Percentiles rank a stretch among this genome's conserved stretches.
These are phyloP conservation scores for Ballota nigra DNA, from an alignment of 257 asterid species.

Conservation along the genomic window DNA sequence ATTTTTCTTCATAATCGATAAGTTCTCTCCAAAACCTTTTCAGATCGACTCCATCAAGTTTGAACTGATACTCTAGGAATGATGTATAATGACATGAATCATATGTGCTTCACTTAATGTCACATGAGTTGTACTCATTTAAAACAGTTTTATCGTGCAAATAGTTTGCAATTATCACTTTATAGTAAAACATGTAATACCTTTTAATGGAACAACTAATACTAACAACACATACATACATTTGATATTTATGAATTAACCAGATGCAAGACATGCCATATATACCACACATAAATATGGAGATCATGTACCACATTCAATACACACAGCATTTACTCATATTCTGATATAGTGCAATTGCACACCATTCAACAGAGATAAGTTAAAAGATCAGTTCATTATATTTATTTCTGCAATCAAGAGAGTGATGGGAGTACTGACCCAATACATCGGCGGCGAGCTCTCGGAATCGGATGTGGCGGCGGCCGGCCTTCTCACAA, in stretches of 20 bases:
- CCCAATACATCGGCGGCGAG: slow-evolving; percentile 97
- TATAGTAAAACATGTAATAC: too few species aligned
- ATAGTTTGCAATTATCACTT: background rate
- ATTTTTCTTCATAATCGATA: background rate
- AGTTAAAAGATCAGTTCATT: background rate
- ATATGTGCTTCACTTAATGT: background rate
- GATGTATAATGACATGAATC: background rate
- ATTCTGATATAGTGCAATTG: background rate
- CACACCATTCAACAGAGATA: background rate
- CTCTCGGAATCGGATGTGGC: slow-evolving; percentile 97
- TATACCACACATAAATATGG: background rate
- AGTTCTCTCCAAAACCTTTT: background rate
- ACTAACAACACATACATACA: too few species aligned
- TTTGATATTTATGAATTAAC: too few species aligned
- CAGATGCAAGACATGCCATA: background rate
- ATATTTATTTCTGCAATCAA: background rate
- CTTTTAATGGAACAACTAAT: too few species aligned
- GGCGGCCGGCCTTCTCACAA: slow-evolving; percentile 93
- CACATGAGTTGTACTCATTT: background rate
- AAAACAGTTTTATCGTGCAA: background rate
- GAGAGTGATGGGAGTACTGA: slow-evolving; percentile 5
- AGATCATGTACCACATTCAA: background rate
- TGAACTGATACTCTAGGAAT: background rate
- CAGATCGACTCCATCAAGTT: background rate
- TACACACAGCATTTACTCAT: slow-evolving; percentile 1